phyloP scores from a whole-genome alignment of 2,329 filamentous ascomycete genomes.

The Calonectria hawksworthii region DNA sequence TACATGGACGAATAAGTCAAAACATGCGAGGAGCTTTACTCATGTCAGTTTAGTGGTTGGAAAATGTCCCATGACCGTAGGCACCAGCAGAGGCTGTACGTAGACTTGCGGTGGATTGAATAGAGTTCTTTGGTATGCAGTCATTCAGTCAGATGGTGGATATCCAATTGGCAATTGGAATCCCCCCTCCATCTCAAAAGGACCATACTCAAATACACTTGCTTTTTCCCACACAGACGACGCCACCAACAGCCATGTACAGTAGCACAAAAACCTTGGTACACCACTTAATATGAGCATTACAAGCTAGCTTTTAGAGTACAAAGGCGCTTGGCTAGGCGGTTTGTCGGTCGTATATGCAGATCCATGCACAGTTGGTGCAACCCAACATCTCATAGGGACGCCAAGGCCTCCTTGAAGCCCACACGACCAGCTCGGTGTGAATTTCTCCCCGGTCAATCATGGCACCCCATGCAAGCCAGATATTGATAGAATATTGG shows the following conservation, averaged over 20 bases:
- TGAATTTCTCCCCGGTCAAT: background rate
- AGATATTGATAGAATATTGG: conserved; percentile 1
- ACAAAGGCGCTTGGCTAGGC: background rate
- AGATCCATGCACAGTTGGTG: conserved; percentile 15
- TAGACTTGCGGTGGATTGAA: background rate
- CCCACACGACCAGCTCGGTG: background rate
- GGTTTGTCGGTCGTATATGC: conserved; percentile 21
- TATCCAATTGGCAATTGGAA: background rate
- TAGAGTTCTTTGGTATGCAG: background rate
- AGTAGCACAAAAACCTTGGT: conserved; percentile 10
- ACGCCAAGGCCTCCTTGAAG: background rate
- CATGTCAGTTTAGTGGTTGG: background rate
- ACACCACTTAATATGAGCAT: background rate
- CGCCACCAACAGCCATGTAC: background rate
- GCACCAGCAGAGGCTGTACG: background rate
- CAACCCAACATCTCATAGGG: background rate
- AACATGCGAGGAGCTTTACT: background rate
- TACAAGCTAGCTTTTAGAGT: background rate
- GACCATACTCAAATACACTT: background rate
- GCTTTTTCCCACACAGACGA: background rate
- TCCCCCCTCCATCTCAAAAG: background rate
- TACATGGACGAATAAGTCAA: background rate
- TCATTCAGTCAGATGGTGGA: background rate
- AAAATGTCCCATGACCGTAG: background rate
- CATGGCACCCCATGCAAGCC: background rate